phyloP scores from a whole-genome alignment of 2,329 filamentous ascomycete genomes.

The Fusarium sacchari region DNA sequence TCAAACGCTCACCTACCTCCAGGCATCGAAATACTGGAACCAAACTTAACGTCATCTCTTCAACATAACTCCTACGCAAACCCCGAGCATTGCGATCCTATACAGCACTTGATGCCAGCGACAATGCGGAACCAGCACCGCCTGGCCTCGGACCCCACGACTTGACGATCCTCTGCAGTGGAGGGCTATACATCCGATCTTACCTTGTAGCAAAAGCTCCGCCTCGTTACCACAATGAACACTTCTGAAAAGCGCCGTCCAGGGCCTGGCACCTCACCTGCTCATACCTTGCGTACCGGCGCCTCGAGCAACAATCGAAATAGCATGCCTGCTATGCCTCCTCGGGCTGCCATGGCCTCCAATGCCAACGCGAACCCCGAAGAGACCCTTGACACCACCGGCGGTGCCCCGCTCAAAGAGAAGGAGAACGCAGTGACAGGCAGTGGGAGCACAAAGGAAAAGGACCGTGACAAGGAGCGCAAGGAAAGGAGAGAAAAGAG shows the following conservation, averaged over 20 bases:
- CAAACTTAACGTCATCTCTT: constrained; percentile 22
- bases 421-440: constrained; percentile 47
- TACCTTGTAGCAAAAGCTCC: constrained; percentile 14
- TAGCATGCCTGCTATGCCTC: constrained; percentile 46
- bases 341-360: constrained; percentile 44
- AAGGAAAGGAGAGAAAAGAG: constrained; percentile 41
- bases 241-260: constrained; percentile 58
- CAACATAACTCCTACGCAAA: constrained; percentile 2
- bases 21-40: constrained; percentile 34
- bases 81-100: constrained; percentile 1
- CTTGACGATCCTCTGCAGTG: constrained; percentile 39
- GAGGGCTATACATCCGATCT: constrained; percentile 20
- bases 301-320: constrained; percentile 46
- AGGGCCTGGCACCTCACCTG: constrained; percentile 41
- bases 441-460: constrained; percentile 45
- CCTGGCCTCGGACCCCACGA: constrained; percentile 42
- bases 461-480: constrained; percentile 44
- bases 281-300: constrained; percentile 31
- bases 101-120: constrained; percentile 35
- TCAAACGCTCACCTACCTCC: constrained; percentile 12
- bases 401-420: constrained; percentile 42
- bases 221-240: constrained; percentile 48
- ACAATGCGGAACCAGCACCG: constrained; percentile 46
- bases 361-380: constrained; percentile 37
- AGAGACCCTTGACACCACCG: constrained; percentile 42